These are phyloP conservation scores for Blastobotrys raffinosifermentans DNA, from an alignment of 1,139 yeast species.

Conservation along the genomic window DNA sequence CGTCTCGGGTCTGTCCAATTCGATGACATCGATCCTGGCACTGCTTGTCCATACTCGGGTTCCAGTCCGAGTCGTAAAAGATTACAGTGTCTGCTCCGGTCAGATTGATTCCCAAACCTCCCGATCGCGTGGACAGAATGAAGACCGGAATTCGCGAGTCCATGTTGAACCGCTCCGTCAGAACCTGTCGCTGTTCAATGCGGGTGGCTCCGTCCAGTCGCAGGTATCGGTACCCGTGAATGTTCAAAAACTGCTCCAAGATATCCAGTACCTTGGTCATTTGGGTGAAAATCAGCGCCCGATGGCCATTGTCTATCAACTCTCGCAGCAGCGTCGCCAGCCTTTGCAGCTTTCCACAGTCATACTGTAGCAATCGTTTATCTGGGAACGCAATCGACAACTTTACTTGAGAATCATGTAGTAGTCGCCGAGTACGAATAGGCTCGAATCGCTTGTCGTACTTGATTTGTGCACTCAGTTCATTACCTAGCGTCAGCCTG, in stretches of 20 bases:
- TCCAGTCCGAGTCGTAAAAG: conserved; percentile 99
- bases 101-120: conserved; percentile 94
- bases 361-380: conserved; percentile 83
- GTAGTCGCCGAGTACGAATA: conserved; percentile 39
- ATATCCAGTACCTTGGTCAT: conserved; percentile 97
- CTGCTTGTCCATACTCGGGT: conserved; percentile 99
- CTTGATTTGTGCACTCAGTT: conserved; percentile 30
- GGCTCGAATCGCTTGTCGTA: conserved; percentile 10
- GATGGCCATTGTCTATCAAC: conserved; percentile 77
- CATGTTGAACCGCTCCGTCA: conserved; percentile 88
- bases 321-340: conserved; percentile 70
- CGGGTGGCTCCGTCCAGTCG: conserved; percentile 96
- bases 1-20: conserved; percentile 97
- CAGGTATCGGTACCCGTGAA: conserved; percentile 91
- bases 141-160: conserved; percentile 86
- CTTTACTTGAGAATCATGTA: conserved; percentile 80
- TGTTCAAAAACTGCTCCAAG: conserved; percentile 85
- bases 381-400: conserved; percentile 95
- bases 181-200: conserved; percentile 89
- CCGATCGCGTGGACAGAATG: conserved; percentile 90
- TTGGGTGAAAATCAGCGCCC: conserved; percentile 94
- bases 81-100: conserved; percentile 99
- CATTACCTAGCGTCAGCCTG: conserved; percentile 46
- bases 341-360: conserved; percentile 93
- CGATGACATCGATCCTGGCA: conserved; percentile 99